Conservation (phyloP, 129 eudicot species). For the Saussurea involucrata region DNA sequence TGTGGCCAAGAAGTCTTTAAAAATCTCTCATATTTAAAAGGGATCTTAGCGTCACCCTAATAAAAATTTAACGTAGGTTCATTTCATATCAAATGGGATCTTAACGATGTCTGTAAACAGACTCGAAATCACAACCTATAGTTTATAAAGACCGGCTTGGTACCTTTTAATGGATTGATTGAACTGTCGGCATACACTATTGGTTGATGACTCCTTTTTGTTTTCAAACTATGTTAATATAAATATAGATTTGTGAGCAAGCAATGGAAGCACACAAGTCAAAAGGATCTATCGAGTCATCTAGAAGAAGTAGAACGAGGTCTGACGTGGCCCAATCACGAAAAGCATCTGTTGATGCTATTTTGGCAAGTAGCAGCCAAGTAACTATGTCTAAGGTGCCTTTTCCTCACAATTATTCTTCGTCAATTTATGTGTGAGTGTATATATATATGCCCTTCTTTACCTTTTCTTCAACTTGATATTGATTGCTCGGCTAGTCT, state of each 20-base stretch:
- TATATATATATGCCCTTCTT: not conserved
- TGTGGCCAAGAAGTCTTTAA: not conserved
- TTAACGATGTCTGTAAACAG: not conserved
- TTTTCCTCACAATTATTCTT: not conserved
- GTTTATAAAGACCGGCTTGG: not conserved
- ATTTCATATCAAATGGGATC: not conserved
- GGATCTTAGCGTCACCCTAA: not conserved
- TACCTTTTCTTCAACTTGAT: not conserved
- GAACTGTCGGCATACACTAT: not conserved
- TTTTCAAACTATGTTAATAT: not conserved
- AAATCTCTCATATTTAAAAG: not conserved
- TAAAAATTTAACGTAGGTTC: not conserved
- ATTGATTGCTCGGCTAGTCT: not conserved
- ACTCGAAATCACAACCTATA: not conserved
- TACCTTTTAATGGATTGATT: not conserved
- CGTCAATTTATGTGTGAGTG: not conserved
- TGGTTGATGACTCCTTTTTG: not conserved
- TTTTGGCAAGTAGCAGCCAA: slow-evolving; percentile 52
- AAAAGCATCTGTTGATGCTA: slow-evolving; percentile 88
- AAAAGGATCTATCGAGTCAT: slow-evolving; percentile 66
- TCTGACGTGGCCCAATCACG: slow-evolving; percentile 61
- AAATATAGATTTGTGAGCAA: slow-evolving; percentile 85
- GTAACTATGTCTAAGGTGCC: slow-evolving; percentile 56
- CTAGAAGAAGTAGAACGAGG: slow-evolving; percentile 70
- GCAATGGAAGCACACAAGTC: slow-evolving; percentile 98